phyloP scores from a whole-genome alignment of 768 basidiomycete species.

The Epithele typhae region DNA sequence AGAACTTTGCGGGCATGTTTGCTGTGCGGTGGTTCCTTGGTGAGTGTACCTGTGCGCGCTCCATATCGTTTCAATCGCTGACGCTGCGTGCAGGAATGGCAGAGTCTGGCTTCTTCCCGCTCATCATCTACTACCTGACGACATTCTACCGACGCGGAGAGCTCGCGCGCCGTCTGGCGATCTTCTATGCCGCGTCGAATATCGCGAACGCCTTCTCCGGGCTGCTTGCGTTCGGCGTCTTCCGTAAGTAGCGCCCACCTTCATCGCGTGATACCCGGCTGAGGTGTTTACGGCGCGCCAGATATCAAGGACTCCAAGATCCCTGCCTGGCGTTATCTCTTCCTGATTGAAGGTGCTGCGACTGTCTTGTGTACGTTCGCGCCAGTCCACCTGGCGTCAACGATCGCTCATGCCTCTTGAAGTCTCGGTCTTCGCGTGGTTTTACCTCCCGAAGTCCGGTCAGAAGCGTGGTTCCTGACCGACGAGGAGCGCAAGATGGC shows the following conservation, averaged over 20 bases:
- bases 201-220: conserved; percentile 12
- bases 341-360: background rate
- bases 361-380: conserved; percentile 1
- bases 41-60: background rate
- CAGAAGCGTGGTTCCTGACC: background rate
- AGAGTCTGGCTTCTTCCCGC: conserved; percentile 40
- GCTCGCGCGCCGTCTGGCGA: conserved; percentile 20
- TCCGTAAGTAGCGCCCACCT: background rate
- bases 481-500: conserved; percentile 3
- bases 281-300: background rate
- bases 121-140: conserved; percentile 36
- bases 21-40: conserved; percentile 3
- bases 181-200: conserved; percentile 27
- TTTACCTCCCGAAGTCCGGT: conserved; percentile 2
- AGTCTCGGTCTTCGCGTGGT: conserved; percentile 1
- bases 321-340: background rate
- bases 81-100: conserved; percentile 26
- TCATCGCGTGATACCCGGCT: background rate
- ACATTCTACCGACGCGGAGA: conserved; percentile 37
- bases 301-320: conserved; percentile 2
- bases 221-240: conserved; percentile 2
- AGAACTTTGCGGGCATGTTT: conserved; percentile 31
- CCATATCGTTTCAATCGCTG: too few species aligned
- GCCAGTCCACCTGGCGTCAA: background rate
- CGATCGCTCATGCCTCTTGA: too few species aligned